phyloP scores from a whole-genome alignment of 2,329 filamentous ascomycete genomes.

The Beauveria pseudobassiana region DNA sequence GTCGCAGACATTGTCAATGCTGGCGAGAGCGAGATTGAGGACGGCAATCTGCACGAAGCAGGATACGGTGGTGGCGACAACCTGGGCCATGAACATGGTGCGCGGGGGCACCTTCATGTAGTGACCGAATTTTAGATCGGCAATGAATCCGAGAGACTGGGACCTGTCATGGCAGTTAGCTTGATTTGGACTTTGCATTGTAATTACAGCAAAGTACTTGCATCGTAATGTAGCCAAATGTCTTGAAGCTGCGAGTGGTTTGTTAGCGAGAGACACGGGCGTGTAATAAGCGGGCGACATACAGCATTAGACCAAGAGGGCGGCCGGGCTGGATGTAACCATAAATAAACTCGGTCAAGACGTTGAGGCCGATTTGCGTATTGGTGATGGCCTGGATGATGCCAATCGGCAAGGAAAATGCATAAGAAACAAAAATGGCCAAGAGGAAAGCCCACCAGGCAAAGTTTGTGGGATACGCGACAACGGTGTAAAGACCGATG shows the following conservation, averaged over 20 bases:
- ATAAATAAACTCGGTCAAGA: conserved; percentile 66
- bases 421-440: conserved; percentile 54
- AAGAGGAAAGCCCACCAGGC: conserved; percentile 67
- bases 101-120: conserved; percentile 66
- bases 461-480: conserved; percentile 59
- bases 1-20: conserved; percentile 58
- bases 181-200: neutral
- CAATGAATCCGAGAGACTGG: conserved; percentile 56
- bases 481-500: conserved; percentile 46
- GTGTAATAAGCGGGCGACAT: conserved; percentile 15
- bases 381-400: conserved; percentile 65
- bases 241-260: conserved; percentile 45
- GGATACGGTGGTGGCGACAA: conserved; percentile 58
- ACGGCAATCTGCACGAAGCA: conserved; percentile 60
- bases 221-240: conserved; percentile 57
- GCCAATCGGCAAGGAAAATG: conserved; percentile 59
- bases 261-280: neutral
- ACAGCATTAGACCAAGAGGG: conserved; percentile 68
- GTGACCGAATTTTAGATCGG: conserved; percentile 63
- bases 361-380: conserved; percentile 65
- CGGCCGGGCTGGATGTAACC: conserved; percentile 69
- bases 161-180: conserved; percentile 26
- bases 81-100: conserved; percentile 59
- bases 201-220: conserved; percentile 10
- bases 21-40: conserved; percentile 52